phyloP scores from a whole-genome alignment of 2,329 filamentous ascomycete species.

The Phialocephala sp. region DNA sequence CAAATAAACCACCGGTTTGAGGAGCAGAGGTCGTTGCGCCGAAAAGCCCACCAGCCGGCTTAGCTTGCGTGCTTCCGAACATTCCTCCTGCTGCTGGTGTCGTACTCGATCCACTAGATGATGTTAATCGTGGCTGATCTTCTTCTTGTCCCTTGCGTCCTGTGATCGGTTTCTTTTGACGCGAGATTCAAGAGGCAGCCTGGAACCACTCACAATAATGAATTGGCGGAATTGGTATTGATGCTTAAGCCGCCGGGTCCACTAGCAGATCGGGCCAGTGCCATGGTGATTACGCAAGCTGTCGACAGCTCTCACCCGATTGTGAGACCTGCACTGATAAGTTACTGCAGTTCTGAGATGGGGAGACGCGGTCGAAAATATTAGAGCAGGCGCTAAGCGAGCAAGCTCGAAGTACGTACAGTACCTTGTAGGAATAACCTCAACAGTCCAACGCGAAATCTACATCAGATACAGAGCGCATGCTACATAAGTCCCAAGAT shows the following conservation, averaged over 20 bases:
- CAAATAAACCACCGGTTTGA: constrained; percentile 39
- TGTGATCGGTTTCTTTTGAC: constrained; percentile 21
- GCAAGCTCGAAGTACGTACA: constrained; percentile 22
- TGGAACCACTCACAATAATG: constrained; percentile 54
- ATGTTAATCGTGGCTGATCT: constrained; percentile 26
- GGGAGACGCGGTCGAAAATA: constrained; percentile 27
- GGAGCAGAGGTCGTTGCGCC: constrained; percentile 14
- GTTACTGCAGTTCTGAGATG: not conserved
- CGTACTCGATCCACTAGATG: constrained; percentile 39
- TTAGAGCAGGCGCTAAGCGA: constrained; percentile 29
- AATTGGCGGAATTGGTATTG: constrained; percentile 66
- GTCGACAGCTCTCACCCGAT: not conserved
- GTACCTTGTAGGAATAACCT: constrained; percentile 20
- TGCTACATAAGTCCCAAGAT: constrained; percentile 48
- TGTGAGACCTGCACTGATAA: not conserved
- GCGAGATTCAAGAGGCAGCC: constrained; percentile 13
- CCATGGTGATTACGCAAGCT: constrained; percentile 34
- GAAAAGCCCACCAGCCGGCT: constrained; percentile 31
- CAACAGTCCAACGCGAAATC: not conserved
- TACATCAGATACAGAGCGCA: constrained; percentile 12
- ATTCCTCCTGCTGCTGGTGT: constrained; percentile 40
- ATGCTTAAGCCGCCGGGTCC: constrained; percentile 66
- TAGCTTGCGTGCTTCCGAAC: constrained; percentile 40
- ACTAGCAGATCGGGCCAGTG: constrained; percentile 59
- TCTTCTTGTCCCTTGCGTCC: constrained; percentile 13